A percentile compares a stretch with the other conserved stretches of the same genome.
Evolutionary conservation across 2,329 filamentous ascomycete species (phyloP).

Genomic region (Stachybotrys chartarum): DNA sequence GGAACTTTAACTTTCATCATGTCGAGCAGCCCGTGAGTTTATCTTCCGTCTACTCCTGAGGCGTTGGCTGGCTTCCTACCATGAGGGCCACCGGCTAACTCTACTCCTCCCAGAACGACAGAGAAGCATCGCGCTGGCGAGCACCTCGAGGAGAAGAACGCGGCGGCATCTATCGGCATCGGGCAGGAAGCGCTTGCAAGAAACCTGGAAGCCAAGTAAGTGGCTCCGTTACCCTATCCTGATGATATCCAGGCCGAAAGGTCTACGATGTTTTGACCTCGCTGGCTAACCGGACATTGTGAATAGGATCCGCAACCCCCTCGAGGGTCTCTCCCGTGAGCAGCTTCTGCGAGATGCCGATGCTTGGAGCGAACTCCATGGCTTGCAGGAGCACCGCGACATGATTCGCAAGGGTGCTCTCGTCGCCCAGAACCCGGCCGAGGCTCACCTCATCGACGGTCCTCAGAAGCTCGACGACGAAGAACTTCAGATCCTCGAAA

Average conservation of each 20-base stretch:
- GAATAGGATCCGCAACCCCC: conserved; percentile 37
- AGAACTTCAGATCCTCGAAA: conserved; percentile 38
- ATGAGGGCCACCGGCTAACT: neutral
- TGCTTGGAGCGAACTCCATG: conserved; percentile 48
- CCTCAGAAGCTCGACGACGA: conserved; percentile 47
- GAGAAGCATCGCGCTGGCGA: conserved; percentile 8
- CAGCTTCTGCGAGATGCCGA: conserved; percentile 53
- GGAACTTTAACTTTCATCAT: neutral
- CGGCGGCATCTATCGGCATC: conserved; percentile 15
- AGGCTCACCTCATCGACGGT: conserved; percentile 46
- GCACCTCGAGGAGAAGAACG: conserved; percentile 18
- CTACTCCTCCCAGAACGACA: no score
- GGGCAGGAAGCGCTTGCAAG: conserved; percentile 28
- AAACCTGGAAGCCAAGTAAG: conserved; percentile 37
- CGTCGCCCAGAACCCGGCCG: conserved; percentile 50
- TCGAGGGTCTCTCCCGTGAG: conserved; percentile 40
- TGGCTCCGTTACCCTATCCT: neutral
- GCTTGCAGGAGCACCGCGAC: conserved; percentile 50
- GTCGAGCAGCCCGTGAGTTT: neutral
- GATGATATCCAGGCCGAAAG: neutral
- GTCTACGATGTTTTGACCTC: neutral
- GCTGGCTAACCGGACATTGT: neutral
- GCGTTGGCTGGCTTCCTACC: neutral
- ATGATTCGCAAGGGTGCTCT: conserved; percentile 50
- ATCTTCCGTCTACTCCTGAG: neutral